Percentiles rank a stretch among this genome's conserved stretches.
Conservation (phyloP, 2,329 filamentous ascomycete genomes). For the Colletotrichum phormii region DNA sequence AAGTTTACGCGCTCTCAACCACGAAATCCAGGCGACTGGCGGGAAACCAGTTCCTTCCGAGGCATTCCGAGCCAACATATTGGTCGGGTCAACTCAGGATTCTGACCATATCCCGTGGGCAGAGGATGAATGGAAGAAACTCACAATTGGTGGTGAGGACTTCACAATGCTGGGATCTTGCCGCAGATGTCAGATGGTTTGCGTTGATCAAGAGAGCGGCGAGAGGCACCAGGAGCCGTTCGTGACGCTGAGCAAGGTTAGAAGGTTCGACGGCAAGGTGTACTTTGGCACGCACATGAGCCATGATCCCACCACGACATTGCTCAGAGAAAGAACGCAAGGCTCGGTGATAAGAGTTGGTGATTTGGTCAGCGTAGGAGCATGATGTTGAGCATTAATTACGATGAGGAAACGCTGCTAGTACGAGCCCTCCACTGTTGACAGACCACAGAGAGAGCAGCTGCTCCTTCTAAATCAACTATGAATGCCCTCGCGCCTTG, state of each 20-base stretch:
- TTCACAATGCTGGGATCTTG: conserved; percentile 86
- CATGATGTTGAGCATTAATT: neutral
- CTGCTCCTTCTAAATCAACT: neutral
- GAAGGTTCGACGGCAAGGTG: conserved; percentile 85
- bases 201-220: conserved; percentile 87
- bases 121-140: conserved; percentile 81
- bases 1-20: conserved; percentile 83
- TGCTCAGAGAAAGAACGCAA: conserved; percentile 40
- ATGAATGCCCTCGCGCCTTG: neutral
- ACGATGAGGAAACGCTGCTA: too few species aligned
- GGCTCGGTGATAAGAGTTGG: conserved; percentile 61
- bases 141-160: conserved; percentile 73
- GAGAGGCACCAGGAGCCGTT: conserved; percentile 87
- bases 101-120: conserved; percentile 71
- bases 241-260: conserved; percentile 86
- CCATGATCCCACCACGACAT: conserved; percentile 48
- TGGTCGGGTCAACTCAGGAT: conserved; percentile 66
- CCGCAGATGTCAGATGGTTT: conserved; percentile 95
- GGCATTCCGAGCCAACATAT: conserved; percentile 90
- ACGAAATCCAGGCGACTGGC: conserved; percentile 71
- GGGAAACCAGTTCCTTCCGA: conserved; percentile 76
- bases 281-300: conserved; percentile 89
- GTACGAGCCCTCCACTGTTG: neutral
- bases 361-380: conserved; percentile 51
- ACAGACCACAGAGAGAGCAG: neutral